These are phyloP conservation scores for Pyrenochaeta sp. DNA, from an alignment of 2,329 filamentous ascomycete species.

Conservation along the genomic window DNA sequence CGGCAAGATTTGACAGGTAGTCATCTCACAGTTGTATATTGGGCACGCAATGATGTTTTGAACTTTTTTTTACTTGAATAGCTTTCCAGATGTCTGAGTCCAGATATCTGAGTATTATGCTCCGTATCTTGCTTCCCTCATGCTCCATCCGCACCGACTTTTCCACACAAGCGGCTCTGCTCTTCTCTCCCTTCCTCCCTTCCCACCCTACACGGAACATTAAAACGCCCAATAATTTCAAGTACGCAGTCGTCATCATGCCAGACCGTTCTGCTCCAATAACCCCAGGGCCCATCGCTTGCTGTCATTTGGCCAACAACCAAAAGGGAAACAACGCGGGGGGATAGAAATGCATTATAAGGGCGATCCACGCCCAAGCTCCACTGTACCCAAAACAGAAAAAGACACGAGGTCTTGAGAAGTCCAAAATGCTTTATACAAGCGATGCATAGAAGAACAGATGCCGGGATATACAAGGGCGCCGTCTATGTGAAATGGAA, in stretches of 20 bases:
- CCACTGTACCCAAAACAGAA: not conserved
- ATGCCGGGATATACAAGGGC: constrained; percentile 36
- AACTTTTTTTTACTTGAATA: not conserved
- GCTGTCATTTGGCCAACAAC: not conserved
- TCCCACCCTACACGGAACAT: not conserved
- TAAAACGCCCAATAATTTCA: not conserved
- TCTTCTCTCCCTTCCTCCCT: not conserved
- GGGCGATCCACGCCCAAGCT: not conserved
- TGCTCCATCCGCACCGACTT: not conserved
- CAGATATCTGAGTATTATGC: not conserved
- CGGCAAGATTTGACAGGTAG: too few species aligned
- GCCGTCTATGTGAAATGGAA: constrained; percentile 24
- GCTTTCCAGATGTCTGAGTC: not conserved
- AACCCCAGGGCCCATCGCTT: not conserved
- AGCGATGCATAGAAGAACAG: constrained; percentile 29
- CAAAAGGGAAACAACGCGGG: not conserved
- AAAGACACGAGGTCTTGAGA: constrained; percentile 6
- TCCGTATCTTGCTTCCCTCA: not conserved
- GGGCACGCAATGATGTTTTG: not conserved
- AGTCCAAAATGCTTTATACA: constrained; percentile 29
- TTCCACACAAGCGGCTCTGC: not conserved
- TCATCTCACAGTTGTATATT: too few species aligned
- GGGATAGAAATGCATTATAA: constrained; percentile 7
- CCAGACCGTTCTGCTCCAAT: not conserved
- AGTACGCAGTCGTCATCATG: not conserved